These are phyloP conservation scores for Irpex rosettiformis DNA, from an alignment of 1,284 basidiomycete species.

Conservation along the genomic window DNA sequence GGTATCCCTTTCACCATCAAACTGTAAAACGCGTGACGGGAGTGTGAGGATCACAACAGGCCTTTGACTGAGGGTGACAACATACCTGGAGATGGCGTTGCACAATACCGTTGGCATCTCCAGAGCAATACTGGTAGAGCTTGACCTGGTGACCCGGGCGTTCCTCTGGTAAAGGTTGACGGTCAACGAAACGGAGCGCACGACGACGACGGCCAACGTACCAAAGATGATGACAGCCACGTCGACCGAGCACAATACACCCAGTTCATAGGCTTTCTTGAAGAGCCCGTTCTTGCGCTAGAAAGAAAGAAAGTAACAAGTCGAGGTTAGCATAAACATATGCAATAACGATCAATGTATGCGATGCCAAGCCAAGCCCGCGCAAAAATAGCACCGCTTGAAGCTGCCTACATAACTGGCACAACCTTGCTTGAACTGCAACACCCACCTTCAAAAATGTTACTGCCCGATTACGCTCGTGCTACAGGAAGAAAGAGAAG, in stretches of 20 bases:
- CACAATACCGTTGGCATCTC: constrained; percentile 45
- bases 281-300: constrained; percentile 86
- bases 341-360: constrained; percentile 22
- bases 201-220: constrained; percentile 13
- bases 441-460: constrained; percentile 78
- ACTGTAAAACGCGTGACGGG: constrained; percentile 29
- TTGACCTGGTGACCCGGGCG: constrained; percentile 51
- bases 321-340: neutral
- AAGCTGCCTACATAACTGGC: neutral
- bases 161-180: constrained; percentile 32
- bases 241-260: constrained; percentile 71
- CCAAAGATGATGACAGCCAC: constrained; percentile 70
- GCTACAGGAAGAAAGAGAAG: constrained; percentile 45
- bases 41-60: neutral
- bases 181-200: neutral
- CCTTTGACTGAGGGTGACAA: constrained; percentile 1
- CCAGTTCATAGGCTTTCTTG: constrained; percentile 89
- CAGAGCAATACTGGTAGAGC: constrained; percentile 56
- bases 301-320: no score
- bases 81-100: constrained; percentile 46
- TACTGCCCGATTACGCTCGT: constrained; percentile 88
- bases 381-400: constrained; percentile 31
- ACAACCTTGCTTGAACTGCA: neutral
- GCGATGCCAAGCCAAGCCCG: constrained; percentile 29
- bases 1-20: constrained; percentile 46